Conservation (phyloP, 2,329 filamentous ascomycete genomes). For the Sporothrix variecibatus region DNA sequence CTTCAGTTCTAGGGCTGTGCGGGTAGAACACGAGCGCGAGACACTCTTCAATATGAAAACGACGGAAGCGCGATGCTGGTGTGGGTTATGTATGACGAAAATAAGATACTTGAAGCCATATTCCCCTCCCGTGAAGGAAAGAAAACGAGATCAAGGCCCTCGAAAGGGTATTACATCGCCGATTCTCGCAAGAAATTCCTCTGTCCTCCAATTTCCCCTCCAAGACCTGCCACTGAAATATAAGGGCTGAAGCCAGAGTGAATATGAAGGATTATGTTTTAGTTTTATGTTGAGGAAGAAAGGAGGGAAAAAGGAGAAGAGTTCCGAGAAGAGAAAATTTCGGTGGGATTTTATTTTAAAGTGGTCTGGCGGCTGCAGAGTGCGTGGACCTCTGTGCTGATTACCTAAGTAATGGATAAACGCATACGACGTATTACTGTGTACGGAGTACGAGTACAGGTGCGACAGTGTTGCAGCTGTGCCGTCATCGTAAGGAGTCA, state of each 20-base stretch:
- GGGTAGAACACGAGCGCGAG: not conserved
- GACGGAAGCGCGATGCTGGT: not conserved
- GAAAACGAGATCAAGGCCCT: conserved; percentile 24
- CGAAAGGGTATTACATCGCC: conserved; percentile 5
- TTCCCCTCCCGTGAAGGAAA: conserved; percentile 25
- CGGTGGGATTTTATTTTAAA: not conserved
- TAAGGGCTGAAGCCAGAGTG: conserved; percentile 62
- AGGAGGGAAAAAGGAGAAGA: conserved; percentile 32
- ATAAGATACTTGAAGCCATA: conserved; percentile 39
- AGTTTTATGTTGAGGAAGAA: conserved; percentile 47
- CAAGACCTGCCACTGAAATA: conserved; percentile 56
- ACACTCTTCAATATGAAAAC: not conserved
- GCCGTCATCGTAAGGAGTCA: not conserved
- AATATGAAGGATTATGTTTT: conserved; percentile 58
- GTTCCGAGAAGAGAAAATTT: conserved; percentile 7
- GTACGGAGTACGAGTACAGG: not conserved
- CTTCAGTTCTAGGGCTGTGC: not conserved
- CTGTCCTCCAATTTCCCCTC: conserved; percentile 72
- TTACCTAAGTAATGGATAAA: not conserved
- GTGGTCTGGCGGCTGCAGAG: not conserved
- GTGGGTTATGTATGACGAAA: not conserved
- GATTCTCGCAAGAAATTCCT: conserved; percentile 42
- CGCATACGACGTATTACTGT: not conserved
- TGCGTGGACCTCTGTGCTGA: not conserved
- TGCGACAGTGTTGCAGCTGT: not conserved